Base-by-base conservation (phyloP, 1,139 yeast genomes). In the Yamadazyma triangularis region DNA sequence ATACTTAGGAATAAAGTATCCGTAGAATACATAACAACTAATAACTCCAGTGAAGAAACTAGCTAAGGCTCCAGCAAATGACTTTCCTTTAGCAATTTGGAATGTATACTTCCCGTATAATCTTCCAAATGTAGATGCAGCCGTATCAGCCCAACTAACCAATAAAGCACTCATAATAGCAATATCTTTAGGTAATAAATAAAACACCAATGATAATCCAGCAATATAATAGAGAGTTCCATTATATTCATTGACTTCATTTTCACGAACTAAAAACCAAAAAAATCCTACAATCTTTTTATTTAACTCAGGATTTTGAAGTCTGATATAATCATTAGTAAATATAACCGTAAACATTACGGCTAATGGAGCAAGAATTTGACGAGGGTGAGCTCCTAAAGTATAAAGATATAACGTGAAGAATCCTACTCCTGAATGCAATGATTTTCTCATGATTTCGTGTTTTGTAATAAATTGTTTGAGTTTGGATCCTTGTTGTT, bases 61-160 rank as follows among this genome's bases (percentile, higher is more conserved):
- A 11, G 96, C 97, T 16, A 79, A 32, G 2, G 89, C 79, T 0
- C 98, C 98, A 2, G 96, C 95, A 29, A 91, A 62, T 2, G 95
- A 83, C 56, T 91, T 91, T 37, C 78, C 77, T 34, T 71, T 63
- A 8, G 82, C 70, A 23, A 89, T 57, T 50, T 79, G 78, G 25
- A 95, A 95, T 5, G 96, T 87, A 44, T 83, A 70, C 46, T 83
- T 71, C 6, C 97, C 97, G 54, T 64, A 87, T 31, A 72, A 73
- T 43, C 97, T 72, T 14, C 97, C 98, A 48, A 89, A 58, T 1
- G 96, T 86, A 3, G 96, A 86, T 2, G 98, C 98, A 4, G 97
- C 93, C 8, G 97, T 88, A 53, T 91, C 98, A 8, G 95, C 89
- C 97, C 97, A 91, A 51, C 96, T 84, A 41, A 91, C 71, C 34